Base-by-base conservation (phyloP, 768 basidiomycete genomes). In the Xerocomellus dryophilus region DNA sequence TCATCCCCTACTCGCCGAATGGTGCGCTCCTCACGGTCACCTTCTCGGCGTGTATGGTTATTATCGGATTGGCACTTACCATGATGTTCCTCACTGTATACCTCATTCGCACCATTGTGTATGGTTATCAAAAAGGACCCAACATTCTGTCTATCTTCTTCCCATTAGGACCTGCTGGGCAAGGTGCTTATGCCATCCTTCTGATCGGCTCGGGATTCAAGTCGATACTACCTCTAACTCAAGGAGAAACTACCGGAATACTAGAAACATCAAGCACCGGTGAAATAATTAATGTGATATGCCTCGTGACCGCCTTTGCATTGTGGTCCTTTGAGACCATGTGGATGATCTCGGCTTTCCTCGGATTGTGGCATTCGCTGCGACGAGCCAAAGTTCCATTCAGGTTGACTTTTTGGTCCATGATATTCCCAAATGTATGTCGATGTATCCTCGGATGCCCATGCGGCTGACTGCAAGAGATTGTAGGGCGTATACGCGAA, bases 141-240 rank as follows among this genome's bases (percentile, higher is more conserved):
- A 67, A 68, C 14, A 74, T 86, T 45, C 67, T 86, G 52, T 82
- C 83, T 6, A 74, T 80, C 5, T 90, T 90, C 67, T 75, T 91
- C n/a, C 86, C 88, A 0, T 68, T 90, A 2, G 90, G 90, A 4
- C 86, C 89, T 0, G 79, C 80, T 49, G 87, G 83, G 21, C 88
- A 90, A 63, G 78, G 83, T 10, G 84, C 83, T 2, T 83, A 77
- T 58, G 74, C 81, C 2, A 64, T 84, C 35, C 70, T 84, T 17
- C 61, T 84, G 7, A 76, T 83, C n/a, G 84, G 84, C 10, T 73
- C 79, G 15, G 76, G 72, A 46, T 74, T 81, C 64, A 66, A 69
- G 35, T 47, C 58, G 8, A 62, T 74, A 15, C 57, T 79, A 1
- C 76, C 78, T 8, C 49, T 74, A 14, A 31, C 63, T 8, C 63